Evolutionary conservation across 106 monocot species (phyloP).

Genomic region (Posidonia australis): DNA sequence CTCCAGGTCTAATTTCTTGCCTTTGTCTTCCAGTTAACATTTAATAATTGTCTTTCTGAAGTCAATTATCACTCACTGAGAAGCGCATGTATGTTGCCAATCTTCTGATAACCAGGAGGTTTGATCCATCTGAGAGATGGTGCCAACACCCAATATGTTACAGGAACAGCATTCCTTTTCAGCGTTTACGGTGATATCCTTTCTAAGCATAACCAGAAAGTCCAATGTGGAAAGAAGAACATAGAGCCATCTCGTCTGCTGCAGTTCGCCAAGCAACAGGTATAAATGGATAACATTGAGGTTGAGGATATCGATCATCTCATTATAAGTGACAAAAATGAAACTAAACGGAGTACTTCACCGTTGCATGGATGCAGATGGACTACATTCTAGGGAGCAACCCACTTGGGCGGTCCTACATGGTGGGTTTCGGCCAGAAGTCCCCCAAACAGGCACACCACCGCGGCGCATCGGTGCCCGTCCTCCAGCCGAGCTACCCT

Average conservation of each 20-base stretch:
- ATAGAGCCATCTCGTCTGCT: constrained; percentile 39
- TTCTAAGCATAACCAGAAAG: constrained; percentile 26
- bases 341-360: no score
- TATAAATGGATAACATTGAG: no score
- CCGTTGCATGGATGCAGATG: no score
- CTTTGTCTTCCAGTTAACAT: no score
- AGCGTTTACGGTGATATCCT: constrained; percentile 66
- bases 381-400: constrained; percentile 84
- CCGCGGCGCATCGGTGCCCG: constrained; percentile 72
- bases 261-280: constrained; percentile 89
- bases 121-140: constrained; percentile 78
- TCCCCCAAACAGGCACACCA: constrained; percentile 67
- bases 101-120: constrained; percentile 43
- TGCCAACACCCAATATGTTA: constrained; percentile 93
- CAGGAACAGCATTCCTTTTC: constrained; percentile 58
- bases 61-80: background rate
- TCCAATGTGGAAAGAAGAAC: constrained; percentile 43
- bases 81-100: background rate
- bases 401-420: constrained; percentile 58
- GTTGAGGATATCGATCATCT: no score
- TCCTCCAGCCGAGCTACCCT: background rate
- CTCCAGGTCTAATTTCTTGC: constrained; percentile 36
- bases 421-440: constrained; percentile 69
- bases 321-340: no score
- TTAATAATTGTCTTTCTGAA: no score